Percentiles rank a stretch among this genome's conserved stretches.
These are phyloP conservation scores for Verticillium albo-atrum DNA, from an alignment of 2,329 filamentous ascomycete species.

Conservation along the genomic window DNA sequence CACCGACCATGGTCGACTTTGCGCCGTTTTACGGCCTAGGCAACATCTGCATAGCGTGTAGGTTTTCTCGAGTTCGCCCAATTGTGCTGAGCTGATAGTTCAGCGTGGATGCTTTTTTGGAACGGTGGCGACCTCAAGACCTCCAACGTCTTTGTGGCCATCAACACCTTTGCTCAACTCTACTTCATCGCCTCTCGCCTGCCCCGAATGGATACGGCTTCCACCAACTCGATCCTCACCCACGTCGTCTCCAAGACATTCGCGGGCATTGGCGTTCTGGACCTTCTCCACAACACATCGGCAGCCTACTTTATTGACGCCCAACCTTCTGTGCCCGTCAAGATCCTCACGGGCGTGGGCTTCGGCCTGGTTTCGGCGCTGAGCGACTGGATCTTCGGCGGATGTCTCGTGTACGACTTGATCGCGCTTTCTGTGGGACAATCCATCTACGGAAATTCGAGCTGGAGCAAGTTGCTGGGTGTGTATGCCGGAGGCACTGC, in stretches of 20 bases:
- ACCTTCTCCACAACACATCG: slow-evolving; percentile 53
- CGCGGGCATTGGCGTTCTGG: slow-evolving; percentile 55
- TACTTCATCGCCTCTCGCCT: slow-evolving; percentile 47
- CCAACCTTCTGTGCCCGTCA: slow-evolving; percentile 38
- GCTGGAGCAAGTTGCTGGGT: slow-evolving; percentile 47
- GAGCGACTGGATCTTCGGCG: slow-evolving; percentile 58
- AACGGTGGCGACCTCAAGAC: slow-evolving; percentile 45
- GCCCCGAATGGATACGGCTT: slow-evolving; percentile 42
- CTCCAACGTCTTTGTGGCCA: slow-evolving; percentile 49
- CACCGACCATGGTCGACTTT: slow-evolving; percentile 46
- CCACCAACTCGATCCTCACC: slow-evolving; percentile 48
- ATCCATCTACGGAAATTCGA: slow-evolving; percentile 30
- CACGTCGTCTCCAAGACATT: slow-evolving; percentile 56
- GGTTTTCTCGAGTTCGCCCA: slow-evolving; percentile 14
- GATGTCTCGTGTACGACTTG: slow-evolving; percentile 54
- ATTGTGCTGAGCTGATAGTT: not conserved
- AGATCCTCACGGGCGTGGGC: slow-evolving; percentile 47
- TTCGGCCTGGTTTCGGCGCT: slow-evolving; percentile 42
- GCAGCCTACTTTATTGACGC: slow-evolving; percentile 50
- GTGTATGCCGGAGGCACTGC: slow-evolving; percentile 46
- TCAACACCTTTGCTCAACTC: slow-evolving; percentile 52
- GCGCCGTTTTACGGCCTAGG: slow-evolving; percentile 51
- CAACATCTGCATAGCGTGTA: slow-evolving; percentile 55
- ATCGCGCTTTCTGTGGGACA: slow-evolving; percentile 51
- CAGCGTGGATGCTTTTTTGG: slow-evolving; percentile 60